Evolutionary conservation across 495 filamentous ascomycete genomes (phyloP), one percentile per base, ranked within the genome.

Genomic region (Penicillium dipodomyicola): DNA sequence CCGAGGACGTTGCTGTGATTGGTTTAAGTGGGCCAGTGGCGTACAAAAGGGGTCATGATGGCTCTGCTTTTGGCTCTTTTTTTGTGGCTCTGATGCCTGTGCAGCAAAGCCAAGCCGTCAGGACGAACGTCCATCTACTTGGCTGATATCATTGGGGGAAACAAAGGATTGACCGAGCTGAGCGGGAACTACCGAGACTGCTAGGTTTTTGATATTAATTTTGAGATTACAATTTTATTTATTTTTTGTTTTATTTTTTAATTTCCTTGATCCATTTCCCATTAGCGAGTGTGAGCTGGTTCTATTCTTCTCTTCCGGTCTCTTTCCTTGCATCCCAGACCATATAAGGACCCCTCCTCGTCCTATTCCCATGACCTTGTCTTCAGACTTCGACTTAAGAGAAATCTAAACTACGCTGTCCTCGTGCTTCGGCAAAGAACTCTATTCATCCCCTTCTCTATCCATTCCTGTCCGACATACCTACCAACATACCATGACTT

Each of bases 401-500:
- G 5, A 12, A 25, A 37, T 37, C 14, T 25, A 17, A 49, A 49
- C 4, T 25, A 5, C 47, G 2, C 47, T 15, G 10, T 48, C 10
- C 29, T 49, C 47, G 30, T 19, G 6, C 20, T 10, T 0, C 30
- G 37, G 39, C 27, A 22, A 20, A 44, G 27, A 43, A 23, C 39
- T 52, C 25, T 43, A 52, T 20, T 15, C 46, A 48, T 8, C 19
- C 10, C 25, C 4, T 41, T 29, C 25, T 32, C 9, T 15, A 23
- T 30, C 45, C 25, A 12, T 25, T 20, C 23, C 19, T 25, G 14
- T 0, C 12, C 30, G 17, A 39, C 53, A 52, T 40, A 14, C 52
- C 46, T 30, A 30, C 6, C 27, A 2, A 12, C 3, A 23, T 19
- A 59, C 22, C 7, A 65, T 65, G 63, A 42, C 56, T 44, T 17